Evolutionary conservation across 345 rosid genomes (phyloP).

Genomic region (Gossypium bickii): DNA sequence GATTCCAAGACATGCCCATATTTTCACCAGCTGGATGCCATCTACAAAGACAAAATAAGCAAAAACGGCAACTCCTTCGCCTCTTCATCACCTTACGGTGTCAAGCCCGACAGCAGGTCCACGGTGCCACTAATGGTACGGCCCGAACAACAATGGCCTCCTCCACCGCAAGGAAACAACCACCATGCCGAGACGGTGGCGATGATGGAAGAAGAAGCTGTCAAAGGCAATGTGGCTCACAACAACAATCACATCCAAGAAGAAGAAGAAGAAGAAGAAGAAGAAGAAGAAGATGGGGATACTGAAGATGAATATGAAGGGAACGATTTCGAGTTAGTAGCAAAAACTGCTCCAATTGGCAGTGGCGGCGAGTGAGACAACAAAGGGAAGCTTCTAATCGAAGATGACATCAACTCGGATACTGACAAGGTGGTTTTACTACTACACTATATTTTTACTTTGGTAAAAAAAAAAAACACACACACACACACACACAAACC

Average conservation of each 20-base stretch:
- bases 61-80: neutral
- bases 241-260: too few relatives aligned
- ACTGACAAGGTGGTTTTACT: neutral
- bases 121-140: constrained; percentile 49
- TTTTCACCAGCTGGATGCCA: constrained; percentile 51
- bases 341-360: constrained; percentile 42
- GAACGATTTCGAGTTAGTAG: constrained; percentile 51
- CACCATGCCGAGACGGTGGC: constrained; percentile 12
- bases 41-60: constrained; percentile 41
- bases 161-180: constrained; percentile 8
- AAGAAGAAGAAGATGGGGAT: constrained; percentile 17
- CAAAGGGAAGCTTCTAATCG: constrained; percentile 11
- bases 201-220: constrained; percentile 33
- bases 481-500: too few relatives aligned
- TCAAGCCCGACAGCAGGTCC: constrained; percentile 8
- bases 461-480: neutral
- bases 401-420: neutral
- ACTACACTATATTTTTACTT: neutral
- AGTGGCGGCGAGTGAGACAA: constrained; percentile 22
- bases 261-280: constrained; percentile 13
- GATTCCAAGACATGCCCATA: constrained; percentile 72
- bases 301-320: constrained; percentile 43
- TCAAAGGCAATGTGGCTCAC: constrained; percentile 18
- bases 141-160: constrained; percentile 79
- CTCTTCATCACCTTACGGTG: constrained; percentile 1